Evolutionary conservation across 2,329 filamentous ascomycete species (phyloP).

Genomic region (Graphilbum fragrans): DNA sequence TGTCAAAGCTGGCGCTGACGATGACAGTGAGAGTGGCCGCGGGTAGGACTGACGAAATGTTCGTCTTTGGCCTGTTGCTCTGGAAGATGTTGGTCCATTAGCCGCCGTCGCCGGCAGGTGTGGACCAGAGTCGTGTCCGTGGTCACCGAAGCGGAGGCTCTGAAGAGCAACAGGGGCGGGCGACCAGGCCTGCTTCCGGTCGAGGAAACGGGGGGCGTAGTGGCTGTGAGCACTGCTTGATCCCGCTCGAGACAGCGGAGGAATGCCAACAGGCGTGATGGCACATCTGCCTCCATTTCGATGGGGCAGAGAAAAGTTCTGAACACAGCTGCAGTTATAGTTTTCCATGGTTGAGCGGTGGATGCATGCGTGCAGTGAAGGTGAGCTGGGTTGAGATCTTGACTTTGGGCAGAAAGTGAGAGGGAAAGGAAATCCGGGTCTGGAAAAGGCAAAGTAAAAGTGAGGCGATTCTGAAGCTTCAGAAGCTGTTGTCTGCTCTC

Average conservation of each 20-base stretch:
- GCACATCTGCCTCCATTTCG: not conserved
- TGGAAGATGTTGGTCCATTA: not conserved
- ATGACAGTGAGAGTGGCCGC: conserved; percentile 10
- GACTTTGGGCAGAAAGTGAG: too few species aligned
- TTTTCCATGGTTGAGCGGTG: too few species aligned
- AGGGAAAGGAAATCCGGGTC: too few species aligned
- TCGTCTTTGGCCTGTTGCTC: not conserved
- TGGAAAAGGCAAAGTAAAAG: too few species aligned
- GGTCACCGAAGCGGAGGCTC: not conserved
- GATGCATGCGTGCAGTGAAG: too few species aligned
- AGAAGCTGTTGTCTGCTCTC: too few species aligned
- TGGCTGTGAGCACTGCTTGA: too few species aligned
- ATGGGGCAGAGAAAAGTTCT: not conserved
- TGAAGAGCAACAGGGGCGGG: not conserved
- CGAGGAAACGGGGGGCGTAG: not conserved
- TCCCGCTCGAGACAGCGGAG: too few species aligned
- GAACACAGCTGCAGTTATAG: not conserved
- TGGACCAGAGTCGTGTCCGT: not conserved
- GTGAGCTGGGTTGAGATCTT: too few species aligned
- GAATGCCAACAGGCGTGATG: not conserved
- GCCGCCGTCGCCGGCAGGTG: not conserved
- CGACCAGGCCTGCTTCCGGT: not conserved
- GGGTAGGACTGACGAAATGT: not conserved
- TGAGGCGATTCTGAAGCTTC: too few species aligned
- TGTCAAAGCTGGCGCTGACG: conserved; percentile 6